These are phyloP conservation scores for Termitomyces titanicus DNA, from an alignment of 768 basidiomycete species.

Conservation along the genomic window DNA sequence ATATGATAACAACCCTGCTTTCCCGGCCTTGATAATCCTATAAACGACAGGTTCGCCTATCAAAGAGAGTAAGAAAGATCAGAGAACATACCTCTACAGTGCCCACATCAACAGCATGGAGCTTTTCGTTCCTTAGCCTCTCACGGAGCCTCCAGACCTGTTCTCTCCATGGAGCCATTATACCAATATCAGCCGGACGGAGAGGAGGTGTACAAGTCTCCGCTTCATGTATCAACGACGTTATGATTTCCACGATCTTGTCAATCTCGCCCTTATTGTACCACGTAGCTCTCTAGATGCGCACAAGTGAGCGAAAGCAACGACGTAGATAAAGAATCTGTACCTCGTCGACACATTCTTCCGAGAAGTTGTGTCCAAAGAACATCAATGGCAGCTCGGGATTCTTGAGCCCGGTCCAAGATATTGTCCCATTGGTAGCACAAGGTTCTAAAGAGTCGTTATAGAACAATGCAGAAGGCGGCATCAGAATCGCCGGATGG, in stretches of 20 bases:
- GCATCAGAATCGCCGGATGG: constrained; percentile 52
- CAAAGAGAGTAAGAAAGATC: background rate
- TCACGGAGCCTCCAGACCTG: constrained; percentile 51
- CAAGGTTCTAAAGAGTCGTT: constrained; percentile 43
- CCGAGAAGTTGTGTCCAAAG: constrained; percentile 35
- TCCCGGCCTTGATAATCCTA: constrained; percentile 52
- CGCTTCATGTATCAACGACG: constrained; percentile 34
- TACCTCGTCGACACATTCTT: constrained; percentile 46
- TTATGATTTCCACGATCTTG: constrained; percentile 33
- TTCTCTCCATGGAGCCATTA: constrained; percentile 51
- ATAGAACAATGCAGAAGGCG: constrained; percentile 52
- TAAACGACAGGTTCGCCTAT: background rate
- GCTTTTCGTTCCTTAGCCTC: constrained; percentile 34
- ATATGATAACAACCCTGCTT: constrained; percentile 46
- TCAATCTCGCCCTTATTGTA: constrained; percentile 46
- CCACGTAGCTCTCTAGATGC: constrained; percentile 41
- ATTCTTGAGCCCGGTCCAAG: constrained; percentile 38
- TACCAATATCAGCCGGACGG: constrained; percentile 38
- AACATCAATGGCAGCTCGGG: constrained; percentile 41
- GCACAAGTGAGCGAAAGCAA: background rate
- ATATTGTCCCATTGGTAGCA: constrained; percentile 38
- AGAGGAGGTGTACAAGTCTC: constrained; percentile 36
- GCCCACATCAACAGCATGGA: constrained; percentile 45
- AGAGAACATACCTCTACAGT: constrained; percentile 40
- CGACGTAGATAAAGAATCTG: background rate